Evolutionary conservation across 805 yeast species (phyloP), one percentile per base, ranked within the genome.

Genomic region (Ogataea trehaloabstinens): DNA sequence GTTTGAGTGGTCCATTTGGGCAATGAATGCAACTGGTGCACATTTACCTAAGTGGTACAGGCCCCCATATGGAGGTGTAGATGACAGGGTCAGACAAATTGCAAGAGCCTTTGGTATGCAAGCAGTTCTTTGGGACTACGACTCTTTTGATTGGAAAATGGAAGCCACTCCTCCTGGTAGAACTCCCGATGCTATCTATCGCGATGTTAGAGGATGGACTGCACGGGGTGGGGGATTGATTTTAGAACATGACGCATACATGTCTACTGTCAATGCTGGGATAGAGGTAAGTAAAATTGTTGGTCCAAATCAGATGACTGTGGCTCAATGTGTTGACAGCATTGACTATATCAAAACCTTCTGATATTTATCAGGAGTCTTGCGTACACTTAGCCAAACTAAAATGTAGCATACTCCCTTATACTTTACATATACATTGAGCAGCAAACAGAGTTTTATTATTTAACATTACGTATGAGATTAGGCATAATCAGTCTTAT

Each of bases 61-160:
- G 49, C 99, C 99, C 0, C 99, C 99, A 1, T 91, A 87, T 57
- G 99, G 98, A 1, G 97, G 95, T 0, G 71, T 87, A 24, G 99
- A 91, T 64, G 82, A 89, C 58, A 68, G 98, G 38, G 84, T 91
- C 1, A 68, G 98, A 41, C 66, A 80, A 2, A 85, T 91, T 38
- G 74, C 87, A 12, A 68, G 90, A 37, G 85, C 82, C 61, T 84
- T 91, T 60, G 96, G 96, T 0, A 74, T 91, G 72, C 88, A 82
- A 53, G 78, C 85, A 4, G 96, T 85, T 19, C 63, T 91, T 24
- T 91, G 98, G 99, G 93, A 88, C 56, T 77, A 74, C 53, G 98
- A 91, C 61, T 78, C 96, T 0, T 81, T 82, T 63, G 98, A 91
- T 61, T 91, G 98, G 98, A 78, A 78, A 57, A 63, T 89, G 55